These are phyloP conservation scores for sunflower (Helianthus annuus) DNA, from an alignment of 129 eudicot genomes.

Conservation along the genomic window HanXRQr2.0-SUNRISE NC_035447.2:35107637-35108136, in stretches of 20 bases:
- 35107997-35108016: conserved; percentile 21
- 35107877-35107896: conserved; percentile 79
- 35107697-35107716: conserved; percentile 36
- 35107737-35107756: conserved; percentile 43
- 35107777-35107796: conserved; percentile 47
- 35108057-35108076: conserved; percentile 7
- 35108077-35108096: conserved; percentile 26
- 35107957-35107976: conserved; percentile 15
- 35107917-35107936: conserved; percentile 27
- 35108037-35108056: conserved; percentile 28
- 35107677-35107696: conserved; percentile 20
- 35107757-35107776: conserved; percentile 71
- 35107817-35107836: conserved; percentile 48
- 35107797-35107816: conserved; percentile 42
- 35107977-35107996: conserved; percentile 20
- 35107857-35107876: conserved; percentile 58
- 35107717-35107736: conserved; percentile 46
- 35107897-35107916: conserved; percentile 63
- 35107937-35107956: conserved; percentile 13
- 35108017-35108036: conserved; percentile 11
- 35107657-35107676: conserved; percentile 20
- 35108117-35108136: conserved; percentile 28
- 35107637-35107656: conserved; percentile 61
- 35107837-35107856: conserved; percentile 62
- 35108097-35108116: conserved; percentile 23